These are phyloP conservation scores for Poterioochromonas sp. DNA, from an alignment of 352 stramenopile genomes.

Conservation along the genomic window DNA sequence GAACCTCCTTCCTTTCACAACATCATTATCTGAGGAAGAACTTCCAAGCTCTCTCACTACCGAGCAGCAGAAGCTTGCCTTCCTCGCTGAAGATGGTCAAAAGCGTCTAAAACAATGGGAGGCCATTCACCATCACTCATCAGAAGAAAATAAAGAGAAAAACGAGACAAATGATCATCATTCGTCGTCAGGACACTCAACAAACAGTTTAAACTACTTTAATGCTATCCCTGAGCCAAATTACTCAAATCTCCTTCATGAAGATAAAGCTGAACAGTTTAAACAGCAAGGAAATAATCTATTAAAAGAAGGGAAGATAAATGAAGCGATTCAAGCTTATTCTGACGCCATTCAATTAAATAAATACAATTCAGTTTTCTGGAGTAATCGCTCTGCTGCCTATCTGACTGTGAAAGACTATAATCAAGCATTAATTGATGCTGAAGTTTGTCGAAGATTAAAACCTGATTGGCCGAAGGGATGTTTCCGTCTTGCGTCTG, in stretches of 20 bases:
- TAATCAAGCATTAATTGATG: conserved; percentile 49
- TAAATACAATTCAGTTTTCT: conserved; percentile 48
- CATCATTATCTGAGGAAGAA: neutral
- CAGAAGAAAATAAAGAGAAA: neutral
- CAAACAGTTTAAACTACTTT: neutral
- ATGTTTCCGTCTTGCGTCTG: conserved; percentile 51
- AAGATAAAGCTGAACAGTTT: neutral
- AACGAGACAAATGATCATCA: neutral
- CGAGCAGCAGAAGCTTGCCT: too few species aligned
- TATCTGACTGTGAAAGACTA: conserved; percentile 42
- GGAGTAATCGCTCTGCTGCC: conserved; percentile 53
- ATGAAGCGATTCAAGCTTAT: conserved; percentile 46
- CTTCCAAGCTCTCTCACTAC: neutral
- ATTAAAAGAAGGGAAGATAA: conserved; percentile 37
- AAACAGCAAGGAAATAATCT: conserved; percentile 40
- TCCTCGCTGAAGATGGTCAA: neutral
- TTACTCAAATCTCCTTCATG: too few species aligned
- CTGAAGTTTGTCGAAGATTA: conserved; percentile 43
- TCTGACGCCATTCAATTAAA: conserved; percentile 49
- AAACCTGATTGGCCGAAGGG: conserved; percentile 53
- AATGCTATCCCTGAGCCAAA: conserved; percentile 11
- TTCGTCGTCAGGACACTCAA: neutral
- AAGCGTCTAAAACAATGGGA: neutral
- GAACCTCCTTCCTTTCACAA: conserved; percentile 37
- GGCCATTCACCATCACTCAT: neutral